phyloP scores from a whole-genome alignment of 176 grass and related monocot species.

The Areca catechu region DNA sequence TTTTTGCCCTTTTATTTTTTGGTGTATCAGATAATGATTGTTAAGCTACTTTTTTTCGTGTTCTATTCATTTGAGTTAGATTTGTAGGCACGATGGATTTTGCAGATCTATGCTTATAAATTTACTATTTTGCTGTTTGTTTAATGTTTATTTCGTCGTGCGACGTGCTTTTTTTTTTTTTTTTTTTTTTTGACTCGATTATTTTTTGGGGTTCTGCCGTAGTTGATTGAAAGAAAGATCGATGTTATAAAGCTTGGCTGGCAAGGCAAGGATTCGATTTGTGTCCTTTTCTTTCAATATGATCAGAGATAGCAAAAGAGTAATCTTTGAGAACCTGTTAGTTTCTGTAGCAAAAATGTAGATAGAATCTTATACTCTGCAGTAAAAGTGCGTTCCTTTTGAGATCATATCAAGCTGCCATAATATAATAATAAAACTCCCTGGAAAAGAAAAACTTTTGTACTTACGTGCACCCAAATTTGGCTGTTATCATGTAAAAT shows the following conservation, averaged over 20 bases:
- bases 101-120: neutral
- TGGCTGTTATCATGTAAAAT: too few species aligned
- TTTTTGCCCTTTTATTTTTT: neutral
- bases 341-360: slow-evolving; percentile 9
- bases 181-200: neutral
- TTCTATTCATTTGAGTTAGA: too few species aligned
- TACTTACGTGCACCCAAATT: too few species aligned
- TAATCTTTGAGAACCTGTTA: too few species aligned
- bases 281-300: too few species aligned
- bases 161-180: too few species aligned
- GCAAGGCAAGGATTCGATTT: slow-evolving; percentile 25
- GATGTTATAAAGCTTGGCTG: slow-evolving; percentile 63
- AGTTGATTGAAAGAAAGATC: slow-evolving; percentile 77
- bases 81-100: neutral
- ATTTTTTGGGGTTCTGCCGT: slow-evolving; percentile 19
- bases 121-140: neutral
- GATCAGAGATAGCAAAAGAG: too few species aligned
- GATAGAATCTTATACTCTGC: too few species aligned
- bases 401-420: slow-evolving; percentile 10
- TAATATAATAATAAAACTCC: too few species aligned
- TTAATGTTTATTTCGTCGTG: neutral
- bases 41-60: too few species aligned
- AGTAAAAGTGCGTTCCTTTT: too few species aligned
- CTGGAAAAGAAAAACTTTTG: too few species aligned
- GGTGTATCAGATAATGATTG: neutral